phyloP scores from a whole-genome alignment of 371 early-diverging fungal genomes.

The Apophysomyces elegans region DNA sequence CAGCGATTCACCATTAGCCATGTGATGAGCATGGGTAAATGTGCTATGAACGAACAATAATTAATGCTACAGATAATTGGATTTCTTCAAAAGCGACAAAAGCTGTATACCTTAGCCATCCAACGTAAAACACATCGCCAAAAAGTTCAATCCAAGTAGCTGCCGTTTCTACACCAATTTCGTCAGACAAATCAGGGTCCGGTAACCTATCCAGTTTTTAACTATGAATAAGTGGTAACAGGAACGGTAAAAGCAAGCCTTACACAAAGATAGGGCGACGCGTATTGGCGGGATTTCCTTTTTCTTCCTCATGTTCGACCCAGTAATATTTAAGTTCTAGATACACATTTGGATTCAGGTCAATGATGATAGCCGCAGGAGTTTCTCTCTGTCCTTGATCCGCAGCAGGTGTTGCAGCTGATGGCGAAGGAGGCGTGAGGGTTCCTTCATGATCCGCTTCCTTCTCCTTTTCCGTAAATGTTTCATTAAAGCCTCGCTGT shows the following conservation, averaged over 20 bases:
- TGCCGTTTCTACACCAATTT: slow-evolving; percentile 46
- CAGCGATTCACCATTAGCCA: slow-evolving; percentile 31
- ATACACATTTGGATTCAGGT: slow-evolving; percentile 48
- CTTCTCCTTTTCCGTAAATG: not conserved
- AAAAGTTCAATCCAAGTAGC: slow-evolving; percentile 56
- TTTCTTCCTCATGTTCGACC: slow-evolving; percentile 21
- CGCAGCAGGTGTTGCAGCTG: not conserved
- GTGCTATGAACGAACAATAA: slow-evolving; percentile 25
- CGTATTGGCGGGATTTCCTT: slow-evolving; percentile 2
- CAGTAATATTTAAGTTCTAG: slow-evolving; percentile 36
- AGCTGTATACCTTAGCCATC: slow-evolving; percentile 39
- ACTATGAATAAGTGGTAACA: not conserved
- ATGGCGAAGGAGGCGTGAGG: not conserved
- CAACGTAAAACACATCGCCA: slow-evolving; percentile 56
- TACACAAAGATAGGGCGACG: slow-evolving; percentile 39
- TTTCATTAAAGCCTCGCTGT: not conserved
- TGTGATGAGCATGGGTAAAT: slow-evolving; percentile 59
- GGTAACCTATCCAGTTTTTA: slow-evolving; percentile 27
- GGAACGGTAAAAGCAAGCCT: not conserved
- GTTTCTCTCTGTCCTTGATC: slow-evolving; percentile 19
- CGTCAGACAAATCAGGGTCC: slow-evolving; percentile 55
- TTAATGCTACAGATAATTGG: not conserved
- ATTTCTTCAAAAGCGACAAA: not conserved
- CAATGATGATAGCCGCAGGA: slow-evolving; percentile 25
- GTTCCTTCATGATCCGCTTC: not conserved